A percentile compares a stretch with the other conserved stretches of the same genome.
phyloP scores from a whole-genome alignment of 1,284 basidiomycete species.

The Apiotrichum gamsii region DNA sequence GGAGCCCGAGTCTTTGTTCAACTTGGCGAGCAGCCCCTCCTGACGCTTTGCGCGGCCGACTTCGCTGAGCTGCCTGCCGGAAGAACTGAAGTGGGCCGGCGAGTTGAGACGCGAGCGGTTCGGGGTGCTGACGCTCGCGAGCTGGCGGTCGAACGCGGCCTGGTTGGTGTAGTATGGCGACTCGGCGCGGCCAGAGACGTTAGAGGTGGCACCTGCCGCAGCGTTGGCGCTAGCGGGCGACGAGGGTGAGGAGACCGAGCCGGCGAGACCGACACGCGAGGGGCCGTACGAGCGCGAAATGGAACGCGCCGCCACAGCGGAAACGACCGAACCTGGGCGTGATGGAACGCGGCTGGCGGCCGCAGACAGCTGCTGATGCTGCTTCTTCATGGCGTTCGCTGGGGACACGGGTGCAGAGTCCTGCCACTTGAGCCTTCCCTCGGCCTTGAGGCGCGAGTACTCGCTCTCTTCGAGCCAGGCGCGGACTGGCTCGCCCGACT shows the following conservation, averaged over 20 bases:
- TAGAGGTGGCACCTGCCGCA: not conserved
- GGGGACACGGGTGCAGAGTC: not conserved
- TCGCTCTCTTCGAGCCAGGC: slow-evolving; percentile 12
- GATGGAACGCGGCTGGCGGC: not conserved
- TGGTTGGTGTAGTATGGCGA: slow-evolving; percentile 9
- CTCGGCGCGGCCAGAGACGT: no score
- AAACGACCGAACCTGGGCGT: not conserved
- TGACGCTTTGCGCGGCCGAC: slow-evolving; percentile 12
- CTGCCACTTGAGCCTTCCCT: slow-evolving; percentile 14
- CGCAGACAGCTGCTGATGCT: not conserved
- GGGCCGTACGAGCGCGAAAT: slow-evolving; percentile 1
- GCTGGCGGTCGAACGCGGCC: slow-evolving; percentile 5
- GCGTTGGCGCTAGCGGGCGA: not conserved
- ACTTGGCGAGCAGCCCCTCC: slow-evolving; percentile 16
- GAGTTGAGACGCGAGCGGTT: slow-evolving; percentile 5
- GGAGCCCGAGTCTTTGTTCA: not conserved
- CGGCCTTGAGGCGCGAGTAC: slow-evolving; percentile 7
- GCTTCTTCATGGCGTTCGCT: not conserved
- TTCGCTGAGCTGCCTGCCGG: slow-evolving; percentile 9
- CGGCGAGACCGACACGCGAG: slow-evolving; percentile 4
- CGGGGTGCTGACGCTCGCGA: slow-evolving; percentile 4
- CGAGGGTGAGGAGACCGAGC: not conserved
- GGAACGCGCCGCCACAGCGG: not conserved
- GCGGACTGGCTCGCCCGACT: slow-evolving; percentile 7
- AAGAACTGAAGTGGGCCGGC: not conserved